Base-by-base conservation (phyloP, 768 basidiomycete genomes). In the Rhodotorula diobovata region DNA sequence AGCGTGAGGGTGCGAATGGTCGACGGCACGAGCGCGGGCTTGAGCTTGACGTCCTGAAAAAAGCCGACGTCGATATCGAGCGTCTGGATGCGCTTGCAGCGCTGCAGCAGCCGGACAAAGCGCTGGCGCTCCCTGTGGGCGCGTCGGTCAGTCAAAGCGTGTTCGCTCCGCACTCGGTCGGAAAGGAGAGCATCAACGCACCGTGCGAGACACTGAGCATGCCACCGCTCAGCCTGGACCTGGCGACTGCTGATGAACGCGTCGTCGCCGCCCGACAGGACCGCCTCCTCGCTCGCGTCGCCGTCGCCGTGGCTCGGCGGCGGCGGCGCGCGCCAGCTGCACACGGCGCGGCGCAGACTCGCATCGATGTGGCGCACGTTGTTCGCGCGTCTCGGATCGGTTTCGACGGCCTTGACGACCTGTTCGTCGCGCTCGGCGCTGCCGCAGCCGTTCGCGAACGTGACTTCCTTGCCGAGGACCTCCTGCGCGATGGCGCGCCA, bases 31-130 rank as follows among this genome's bases (percentile, higher is more conserved):
- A 70, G 2, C 2, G 51, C 12, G 0, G 68, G 57, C 1, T 21
- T 4, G 0, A 23, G 30, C 32, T 32, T 54, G 25, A 70, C 39
- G 4, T 61, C 43, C 41, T 35, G 41, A 68, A 70, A 67, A 54
- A 67, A 74, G 1, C 72, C 72, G 39, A 70, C 32, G 50, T 74
- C 72, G 59, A 67, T 59, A 59, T 74, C 72, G 48, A 74, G 66
- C 0, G 45, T 50, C 2, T 55, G n/a, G 53, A 74, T 18, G 4
- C 34, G n/a, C 0, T 32, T 51, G 41, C 68, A 70, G 18, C 23
- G 57, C 3, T 58, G 0, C 21, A 72, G 54, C 5, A 72, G 62
- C 1, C 46, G 62, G 18, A 60, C 37, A 30, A 72, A 63, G 12
- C 66, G 56, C 21, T 63, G 56, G 8, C 66, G 56, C 34, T 68